Evolutionary conservation across 306 rosid species (phyloP), one percentile per base, ranked within the genome.

Genomic region (Parietaria judaica): DNA sequence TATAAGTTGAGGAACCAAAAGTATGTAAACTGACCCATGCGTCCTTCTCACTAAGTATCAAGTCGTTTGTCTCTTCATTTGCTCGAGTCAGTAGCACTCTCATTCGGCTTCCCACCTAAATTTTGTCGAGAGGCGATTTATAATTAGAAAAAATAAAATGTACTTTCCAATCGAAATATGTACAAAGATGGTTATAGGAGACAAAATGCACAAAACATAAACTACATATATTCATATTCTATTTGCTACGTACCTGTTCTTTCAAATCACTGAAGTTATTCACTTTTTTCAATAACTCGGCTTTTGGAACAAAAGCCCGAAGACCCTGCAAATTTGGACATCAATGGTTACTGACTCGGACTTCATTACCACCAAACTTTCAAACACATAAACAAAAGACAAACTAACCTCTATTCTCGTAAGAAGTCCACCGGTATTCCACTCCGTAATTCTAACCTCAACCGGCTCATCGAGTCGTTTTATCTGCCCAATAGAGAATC

Each of bases 381-480:
- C 66, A 50, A 46, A 57, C 52, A 36, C 70, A 43, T n/a, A 63
- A 31, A 58, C 54, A 50, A 9, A 14, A 43, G 44, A n/a, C 31
- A 58, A 47, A 70, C 81, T 54, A 59, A 86, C 99, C 99, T 86
- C 99, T 62, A 92, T 82, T 81, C 95, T 86, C 36, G 96, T 82
- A 38, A 92, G 85, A 68, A 92, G 79, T 44, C 99, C 99, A 7
- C 95, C 96, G 2, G 94, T 82, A 72, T 92, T 92, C 99, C 99
- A 92, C 72, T 92, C 95, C 44, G 88, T 80, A 66, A 92, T 80
- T 77, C 64, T 86, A 77, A 92, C 88, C 78, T 79, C 83, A 38
- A 86, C 76, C 10, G 96, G 96, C 66, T 92, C 95, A 72, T 79
- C 76, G 35, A 82, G 90, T 66, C 73, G 90, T 56, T 88, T 81